A percentile compares a stretch with the other conserved stretches of the same genome.
Conservation (phyloP, 371 early-diverging fungal genomes). For the Lichtheimia ornata region DNA sequence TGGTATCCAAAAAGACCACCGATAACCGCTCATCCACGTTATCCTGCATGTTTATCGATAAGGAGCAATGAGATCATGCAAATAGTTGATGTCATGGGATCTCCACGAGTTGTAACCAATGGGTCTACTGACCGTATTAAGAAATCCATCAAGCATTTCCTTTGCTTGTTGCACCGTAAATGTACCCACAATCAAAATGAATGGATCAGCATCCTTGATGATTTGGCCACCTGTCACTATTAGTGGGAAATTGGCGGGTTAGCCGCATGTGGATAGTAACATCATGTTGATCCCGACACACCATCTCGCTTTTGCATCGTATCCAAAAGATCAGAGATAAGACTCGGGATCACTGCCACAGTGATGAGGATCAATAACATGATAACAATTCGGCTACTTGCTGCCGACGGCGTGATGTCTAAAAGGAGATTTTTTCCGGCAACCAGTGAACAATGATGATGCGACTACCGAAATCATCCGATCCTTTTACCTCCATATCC, state of each 20-base stretch:
- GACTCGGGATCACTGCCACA: constrained; percentile 62
- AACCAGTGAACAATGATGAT: too few relatives aligned
- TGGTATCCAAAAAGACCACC: constrained; percentile 60
- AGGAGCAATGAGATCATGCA: background rate
- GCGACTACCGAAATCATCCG: too few relatives aligned
- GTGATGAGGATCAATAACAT: constrained; percentile 70
- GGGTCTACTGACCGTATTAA: constrained; percentile 49
- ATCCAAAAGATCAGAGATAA: constrained; percentile 58
- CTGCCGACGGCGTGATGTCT: constrained; percentile 71
- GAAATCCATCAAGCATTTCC: constrained; percentile 63
- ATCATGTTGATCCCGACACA: constrained; percentile 2
- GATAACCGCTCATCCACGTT: constrained; percentile 44
- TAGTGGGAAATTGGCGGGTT: background rate
- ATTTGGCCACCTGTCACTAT: constrained; percentile 47
- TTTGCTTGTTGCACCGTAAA: constrained; percentile 51
- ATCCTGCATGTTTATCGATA: constrained; percentile 21
- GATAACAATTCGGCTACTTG: constrained; percentile 64
- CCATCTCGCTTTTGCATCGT: constrained; percentile 58
- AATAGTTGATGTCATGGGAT: background rate
- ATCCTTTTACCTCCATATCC: constrained; percentile 66
- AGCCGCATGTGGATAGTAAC: too few relatives aligned
- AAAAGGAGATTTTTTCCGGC: background rate
- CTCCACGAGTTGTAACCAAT: background rate
- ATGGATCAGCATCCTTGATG: constrained; percentile 45
- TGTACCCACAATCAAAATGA: constrained; percentile 70